A percentile compares a stretch with the other conserved stretches of the same genome.
These are phyloP conservation scores for Epichloe elymi DNA, from an alignment of 2,329 filamentous ascomycete genomes.

Conservation along the genomic window DNA sequence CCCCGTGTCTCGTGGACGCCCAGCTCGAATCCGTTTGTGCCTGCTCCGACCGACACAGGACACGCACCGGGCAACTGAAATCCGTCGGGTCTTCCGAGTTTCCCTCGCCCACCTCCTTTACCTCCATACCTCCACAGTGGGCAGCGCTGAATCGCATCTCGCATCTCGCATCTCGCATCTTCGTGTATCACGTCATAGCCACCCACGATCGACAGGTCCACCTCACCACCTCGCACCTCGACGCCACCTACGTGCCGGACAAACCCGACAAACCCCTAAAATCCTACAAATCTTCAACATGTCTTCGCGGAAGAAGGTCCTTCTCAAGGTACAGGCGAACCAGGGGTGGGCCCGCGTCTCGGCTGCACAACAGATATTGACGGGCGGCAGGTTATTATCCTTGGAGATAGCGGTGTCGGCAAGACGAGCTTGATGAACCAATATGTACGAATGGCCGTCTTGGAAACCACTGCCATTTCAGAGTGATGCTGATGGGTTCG, in stretches of 20 bases:
- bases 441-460: conserved; percentile 61
- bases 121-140: background rate
- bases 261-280: background rate
- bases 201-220: background rate
- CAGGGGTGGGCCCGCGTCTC: too few relatives aligned
- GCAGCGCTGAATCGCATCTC: background rate
- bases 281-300: conserved; percentile 30
- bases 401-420: conserved; percentile 95
- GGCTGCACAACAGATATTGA: background rate
- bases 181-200: conserved; percentile 4
- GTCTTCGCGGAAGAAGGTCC: conserved; percentile 79
- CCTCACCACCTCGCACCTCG: conserved; percentile 3
- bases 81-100: background rate
- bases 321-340: conserved; percentile 56
- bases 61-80: background rate
- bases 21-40: background rate
- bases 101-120: background rate
- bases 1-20: background rate
- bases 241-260: conserved; percentile 5
- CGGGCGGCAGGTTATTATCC: conserved; percentile 76
- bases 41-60: background rate
- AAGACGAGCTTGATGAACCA: conserved; percentile 99
- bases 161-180: background rate
- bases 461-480: background rate
- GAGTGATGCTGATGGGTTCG: conserved; percentile 6